A percentile compares a stretch with the other conserved stretches of the same genome.
These are phyloP conservation scores for Hypoxylon lenormandii DNA, from an alignment of 495 filamentous ascomycete species.

Conservation along the genomic window DNA sequence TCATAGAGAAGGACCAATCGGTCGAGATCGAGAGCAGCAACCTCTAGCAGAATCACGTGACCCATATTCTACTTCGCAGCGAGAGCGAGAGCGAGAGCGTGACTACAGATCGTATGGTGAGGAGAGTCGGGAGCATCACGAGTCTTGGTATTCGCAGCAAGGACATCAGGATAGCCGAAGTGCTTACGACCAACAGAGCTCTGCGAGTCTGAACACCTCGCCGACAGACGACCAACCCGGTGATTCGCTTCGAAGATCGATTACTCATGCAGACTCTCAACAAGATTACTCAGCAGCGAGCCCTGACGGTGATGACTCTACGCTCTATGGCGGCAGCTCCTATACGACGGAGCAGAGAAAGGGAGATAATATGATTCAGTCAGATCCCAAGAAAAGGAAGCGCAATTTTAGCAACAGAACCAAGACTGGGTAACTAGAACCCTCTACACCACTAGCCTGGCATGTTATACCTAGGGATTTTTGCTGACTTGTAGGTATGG, in stretches of 20 bases:
- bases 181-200: conserved; percentile 59
- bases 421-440: conserved; percentile 73
- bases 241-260: conserved; percentile 56
- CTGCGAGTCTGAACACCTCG: conserved; percentile 56
- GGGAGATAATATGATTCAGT: conserved; percentile 66
- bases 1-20: conserved; percentile 48
- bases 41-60: conserved; percentile 59
- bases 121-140: conserved; percentile 57
- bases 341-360: conserved; percentile 63
- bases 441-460: neutral
- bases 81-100: conserved; percentile 60
- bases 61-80: conserved; percentile 53
- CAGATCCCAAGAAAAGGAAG: conserved; percentile 82
- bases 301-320: conserved; percentile 62
- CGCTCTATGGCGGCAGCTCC: conserved; percentile 54
- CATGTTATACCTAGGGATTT: neutral
- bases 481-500: conserved; percentile 47
- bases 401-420: conserved; percentile 95
- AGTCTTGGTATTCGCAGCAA: conserved; percentile 60
- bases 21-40: conserved; percentile 44
- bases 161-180: conserved; percentile 57
- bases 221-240: conserved; percentile 61
- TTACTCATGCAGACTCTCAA: conserved; percentile 54
- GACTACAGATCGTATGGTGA: conserved; percentile 57
- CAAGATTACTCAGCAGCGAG: conserved; percentile 61